phyloP scores from a whole-genome alignment of 1,284 basidiomycete genomes.

The Schizopora paradoxa region DNA sequence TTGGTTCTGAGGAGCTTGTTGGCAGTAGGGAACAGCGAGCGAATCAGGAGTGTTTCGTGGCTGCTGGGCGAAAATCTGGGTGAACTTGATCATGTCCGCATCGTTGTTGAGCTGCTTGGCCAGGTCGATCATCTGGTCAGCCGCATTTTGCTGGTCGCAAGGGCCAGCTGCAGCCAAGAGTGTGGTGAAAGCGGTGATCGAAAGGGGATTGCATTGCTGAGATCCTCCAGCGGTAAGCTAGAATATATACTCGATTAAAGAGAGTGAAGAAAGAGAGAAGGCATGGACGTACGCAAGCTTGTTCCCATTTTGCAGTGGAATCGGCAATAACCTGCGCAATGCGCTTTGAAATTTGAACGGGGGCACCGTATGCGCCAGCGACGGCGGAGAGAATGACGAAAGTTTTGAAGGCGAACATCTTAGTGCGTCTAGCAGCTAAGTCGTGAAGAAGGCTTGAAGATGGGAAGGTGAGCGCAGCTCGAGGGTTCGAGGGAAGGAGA shows the following conservation, averaged over 20 bases:
- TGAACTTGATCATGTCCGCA: constrained; percentile 47
- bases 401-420: constrained; percentile 6
- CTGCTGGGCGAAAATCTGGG: constrained; percentile 36
- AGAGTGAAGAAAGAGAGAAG: not conserved
- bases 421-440: not conserved
- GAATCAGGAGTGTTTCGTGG: constrained; percentile 33
- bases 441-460: too few relatives aligned
- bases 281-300: constrained; percentile 36
- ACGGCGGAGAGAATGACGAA: constrained; percentile 16
- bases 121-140: constrained; percentile 56
- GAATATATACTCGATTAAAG: not conserved
- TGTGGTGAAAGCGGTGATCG: constrained; percentile 45
- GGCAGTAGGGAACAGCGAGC: constrained; percentile 46
- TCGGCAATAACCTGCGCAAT: constrained; percentile 40
- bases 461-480: not conserved
- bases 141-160: constrained; percentile 58
- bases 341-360: constrained; percentile 33
- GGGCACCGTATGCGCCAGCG: constrained; percentile 19
- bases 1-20: constrained; percentile 39
- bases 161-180: constrained; percentile 47
- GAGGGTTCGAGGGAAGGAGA: not conserved
- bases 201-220: constrained; percentile 46
- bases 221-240: constrained; percentile 42
- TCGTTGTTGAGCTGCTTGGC: constrained; percentile 50
- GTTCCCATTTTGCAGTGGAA: constrained; percentile 38